A percentile compares a stretch with the other conserved stretches of the same genome.
phyloP scores from a whole-genome alignment of 306 rosid species.

The Cicer cuneatum region DNA sequence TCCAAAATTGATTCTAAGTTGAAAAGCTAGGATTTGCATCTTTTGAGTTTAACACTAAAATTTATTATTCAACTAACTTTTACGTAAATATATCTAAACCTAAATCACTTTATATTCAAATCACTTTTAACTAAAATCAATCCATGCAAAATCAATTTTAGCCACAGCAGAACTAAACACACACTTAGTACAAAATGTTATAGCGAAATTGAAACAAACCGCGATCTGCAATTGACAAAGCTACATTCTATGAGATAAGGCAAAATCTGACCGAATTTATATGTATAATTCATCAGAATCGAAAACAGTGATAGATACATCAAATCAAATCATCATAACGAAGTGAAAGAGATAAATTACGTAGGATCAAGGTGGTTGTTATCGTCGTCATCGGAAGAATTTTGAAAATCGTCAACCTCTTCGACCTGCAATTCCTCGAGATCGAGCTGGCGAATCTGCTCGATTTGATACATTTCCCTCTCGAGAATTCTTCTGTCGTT shows the following conservation, averaged over 20 bases:
- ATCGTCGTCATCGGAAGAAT: slow-evolving; percentile 42
- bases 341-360: slow-evolving; percentile 49
- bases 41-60: no score
- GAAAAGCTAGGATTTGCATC: no score
- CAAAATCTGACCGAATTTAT: background rate
- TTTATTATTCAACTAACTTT: no score
- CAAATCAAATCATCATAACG: background rate
- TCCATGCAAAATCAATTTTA: no score
- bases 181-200: no score
- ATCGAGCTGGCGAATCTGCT: slow-evolving; percentile 88
- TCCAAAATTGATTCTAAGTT: no score
- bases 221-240: no score
- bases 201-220: no score
- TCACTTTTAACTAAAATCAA: no score
- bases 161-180: no score
- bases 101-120: no score
- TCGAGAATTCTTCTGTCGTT: slow-evolving; percentile 54
- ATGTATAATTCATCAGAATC: background rate
- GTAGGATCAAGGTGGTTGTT: slow-evolving; percentile 43
- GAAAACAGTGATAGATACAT: background rate
- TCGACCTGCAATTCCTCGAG: slow-evolving; percentile 81
- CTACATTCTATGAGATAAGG: background rate
- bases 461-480: slow-evolving; percentile 84
- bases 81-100: no score
- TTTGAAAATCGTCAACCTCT: slow-evolving; percentile 75